Evolutionary conservation across 2,329 filamentous ascomycete genomes (phyloP), one percentile per base, ranked within the genome.

Genomic region (Elsinoe necatrix): DNA sequence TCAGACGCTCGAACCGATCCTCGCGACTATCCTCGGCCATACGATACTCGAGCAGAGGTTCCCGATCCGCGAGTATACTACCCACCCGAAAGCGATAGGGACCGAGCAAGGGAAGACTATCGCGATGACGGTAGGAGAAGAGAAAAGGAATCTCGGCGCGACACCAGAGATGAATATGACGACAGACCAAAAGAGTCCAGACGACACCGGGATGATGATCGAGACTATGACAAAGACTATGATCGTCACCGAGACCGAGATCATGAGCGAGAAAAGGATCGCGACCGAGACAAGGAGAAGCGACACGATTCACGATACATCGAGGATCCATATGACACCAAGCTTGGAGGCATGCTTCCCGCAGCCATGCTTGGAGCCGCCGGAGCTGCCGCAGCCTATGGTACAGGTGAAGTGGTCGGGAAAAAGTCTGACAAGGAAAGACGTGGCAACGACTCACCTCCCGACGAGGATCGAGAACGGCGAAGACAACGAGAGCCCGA

Each of bases 251-350:
- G 58, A 7, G 58, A 62, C 27, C 56, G 59, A 20, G 58, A 62
- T 23, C 20, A 52, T 14, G 62, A 58, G 2, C 37, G 43, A 42
- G 58, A 62, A 14, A 45, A 56, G 14, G 66, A 68, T 35, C 69
- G 59, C 50, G 54, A 55, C 25, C 48, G 48, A 58, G 52, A 57
- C 1, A 56, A 20, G 58, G 61, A 65, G 8, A 58, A 57, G 20
- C 57, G 60, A 8, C 63, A 68, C 14, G 69, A 71, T 23, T 29
- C 64, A 64, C 31, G 63, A 65, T 9, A 20, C 21, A 61, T 60
- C 58, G 63, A 54, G 23, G 59, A 52, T 27, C 55, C 59, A 18
- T 59, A 57, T 29, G 59, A 55, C 11, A 60, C 58, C 16, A 61
- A 54, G 25, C 55, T 61, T 16, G 42, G 55, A n/a, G 60, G 58